A percentile compares a stretch with the other conserved stretches of the same genome.
Conservation (phyloP, 257 asterid genomes). For the Oldenlandia corymbosa region DNA sequence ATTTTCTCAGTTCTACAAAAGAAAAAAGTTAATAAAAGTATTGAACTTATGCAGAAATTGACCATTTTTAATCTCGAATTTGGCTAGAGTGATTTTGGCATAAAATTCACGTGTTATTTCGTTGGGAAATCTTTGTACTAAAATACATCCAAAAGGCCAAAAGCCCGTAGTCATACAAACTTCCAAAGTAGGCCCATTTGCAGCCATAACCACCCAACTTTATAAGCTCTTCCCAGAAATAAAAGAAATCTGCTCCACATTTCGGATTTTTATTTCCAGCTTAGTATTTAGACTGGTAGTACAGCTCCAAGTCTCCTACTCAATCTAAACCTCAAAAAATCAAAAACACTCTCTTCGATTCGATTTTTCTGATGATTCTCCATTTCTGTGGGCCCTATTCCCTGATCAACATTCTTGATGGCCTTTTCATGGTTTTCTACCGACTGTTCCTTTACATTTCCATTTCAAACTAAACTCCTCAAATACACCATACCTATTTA, state of each 20-base stretch:
- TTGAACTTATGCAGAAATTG: too few relatives aligned
- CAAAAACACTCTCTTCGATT: too few relatives aligned
- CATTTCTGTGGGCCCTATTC: constrained; percentile 9
- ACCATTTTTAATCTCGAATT: too few relatives aligned
- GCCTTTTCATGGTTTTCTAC: background rate
- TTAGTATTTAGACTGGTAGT: too few relatives aligned
- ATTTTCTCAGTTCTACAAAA: too few relatives aligned
- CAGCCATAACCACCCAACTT: constrained; percentile 5
- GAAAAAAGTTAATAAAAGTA: too few relatives aligned
- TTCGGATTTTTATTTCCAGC: constrained; percentile 16
- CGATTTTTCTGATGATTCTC: too few relatives aligned
- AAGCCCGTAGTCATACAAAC: background rate
- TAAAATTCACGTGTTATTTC: background rate
- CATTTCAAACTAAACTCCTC: background rate
- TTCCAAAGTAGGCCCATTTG: constrained; percentile 5
- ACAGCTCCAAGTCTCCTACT: background rate
- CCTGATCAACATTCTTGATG: background rate
- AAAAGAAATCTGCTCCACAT: background rate
- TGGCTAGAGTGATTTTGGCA: too few relatives aligned
- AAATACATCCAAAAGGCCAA: background rate
- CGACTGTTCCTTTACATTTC: background rate
- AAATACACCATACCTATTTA: too few relatives aligned
- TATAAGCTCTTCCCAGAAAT: background rate
- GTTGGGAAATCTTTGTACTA: background rate
- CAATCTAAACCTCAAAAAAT: constrained; percentile 28